phyloP scores from a whole-genome alignment of 2,329 filamentous ascomycete genomes.

The Phialocephala subalpina region DNA sequence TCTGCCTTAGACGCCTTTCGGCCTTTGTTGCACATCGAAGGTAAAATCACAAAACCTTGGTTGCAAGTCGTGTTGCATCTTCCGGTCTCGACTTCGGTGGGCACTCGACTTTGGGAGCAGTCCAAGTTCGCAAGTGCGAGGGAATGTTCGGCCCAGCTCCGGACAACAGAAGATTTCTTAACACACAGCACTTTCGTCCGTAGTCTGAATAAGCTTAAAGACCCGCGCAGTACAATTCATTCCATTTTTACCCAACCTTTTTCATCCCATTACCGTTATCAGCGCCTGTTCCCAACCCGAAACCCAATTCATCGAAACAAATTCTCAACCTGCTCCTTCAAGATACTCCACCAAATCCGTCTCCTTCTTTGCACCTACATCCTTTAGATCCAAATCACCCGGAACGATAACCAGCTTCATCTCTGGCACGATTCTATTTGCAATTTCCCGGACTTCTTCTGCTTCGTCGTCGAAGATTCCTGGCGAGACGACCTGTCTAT shows the following conservation, averaged over 20 bases:
- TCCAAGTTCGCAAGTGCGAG: too few species aligned
- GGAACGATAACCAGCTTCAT: slow-evolving; percentile 26
- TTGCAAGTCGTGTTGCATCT: too few species aligned
- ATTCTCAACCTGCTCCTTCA: slow-evolving; percentile 29
- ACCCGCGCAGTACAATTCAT: too few species aligned
- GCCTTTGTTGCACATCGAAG: too few species aligned
- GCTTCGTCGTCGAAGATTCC: slow-evolving; percentile 28
- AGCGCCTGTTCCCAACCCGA: not conserved
- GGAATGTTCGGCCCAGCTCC: too few species aligned
- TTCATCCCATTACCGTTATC: not conserved
- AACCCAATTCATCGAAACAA: not conserved
- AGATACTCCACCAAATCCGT: slow-evolving; percentile 26
- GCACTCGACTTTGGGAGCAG: too few species aligned
- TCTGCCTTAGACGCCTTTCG: too few species aligned
- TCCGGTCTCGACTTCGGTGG: too few species aligned
- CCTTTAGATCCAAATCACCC: slow-evolving; percentile 17
- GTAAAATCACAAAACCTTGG: too few species aligned
- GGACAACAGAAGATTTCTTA: too few species aligned
- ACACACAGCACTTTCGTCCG: not conserved
- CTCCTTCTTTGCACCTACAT: slow-evolving; percentile 3
- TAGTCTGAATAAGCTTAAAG: not conserved
- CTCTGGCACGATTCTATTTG: slow-evolving; percentile 21
- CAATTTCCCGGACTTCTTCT: slow-evolving; percentile 31
- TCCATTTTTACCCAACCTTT: not conserved
- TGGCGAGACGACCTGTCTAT: slow-evolving; percentile 20